Base-by-base conservation (phyloP, 345 rosid species). In the Aurinia saxatilis region DNA sequence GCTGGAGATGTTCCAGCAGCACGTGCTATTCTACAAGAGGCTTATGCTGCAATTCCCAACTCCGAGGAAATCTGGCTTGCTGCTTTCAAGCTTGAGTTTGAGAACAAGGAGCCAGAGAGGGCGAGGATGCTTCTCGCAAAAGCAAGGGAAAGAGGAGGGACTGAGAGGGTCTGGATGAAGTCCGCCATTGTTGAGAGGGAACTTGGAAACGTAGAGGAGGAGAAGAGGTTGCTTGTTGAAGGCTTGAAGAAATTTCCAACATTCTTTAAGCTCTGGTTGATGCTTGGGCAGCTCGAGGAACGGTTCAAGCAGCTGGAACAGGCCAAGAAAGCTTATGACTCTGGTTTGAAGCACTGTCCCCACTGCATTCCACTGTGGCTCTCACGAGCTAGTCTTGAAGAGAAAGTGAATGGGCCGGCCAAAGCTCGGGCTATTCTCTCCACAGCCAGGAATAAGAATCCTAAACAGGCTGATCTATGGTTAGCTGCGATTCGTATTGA, bases 31-130 rank as follows among this genome's bases (percentile, higher is more conserved):
- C 92, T 91, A 67, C 95, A 84, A 70, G 95, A 88, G 77, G 98
- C 96, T 16, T 88, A 91, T 70, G 95, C 88, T 57, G 95, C 98
- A 10, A 88, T 91, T 66, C 96, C 98, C 11, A 33, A 77, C 71
- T 86, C 96, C 0, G 96, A 91, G 79, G 98, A 91, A 78, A 81
- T 91, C 66, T 84, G 90, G 96, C 95, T 91, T 66, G 95, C 98
- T 7, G 96, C 96, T 25, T 91, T 91, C 66, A 91, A 91, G 83
- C 98, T 91, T 34, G 98, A 91, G 77, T 91, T 91, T 71, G 98
- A 91, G 84, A 91, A 91, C 71, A 79, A 83, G 46, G 98, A 91
- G 78, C 95, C 95, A 7, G 95, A 91, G 81, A 81, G 98, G 77
- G 98, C 98, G 12, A 82, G 91, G 76, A 86, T 86, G 80, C 81